Conservation (phyloP, 2,329 filamentous ascomycete species). For the Magnaporthales sp. region DNA sequence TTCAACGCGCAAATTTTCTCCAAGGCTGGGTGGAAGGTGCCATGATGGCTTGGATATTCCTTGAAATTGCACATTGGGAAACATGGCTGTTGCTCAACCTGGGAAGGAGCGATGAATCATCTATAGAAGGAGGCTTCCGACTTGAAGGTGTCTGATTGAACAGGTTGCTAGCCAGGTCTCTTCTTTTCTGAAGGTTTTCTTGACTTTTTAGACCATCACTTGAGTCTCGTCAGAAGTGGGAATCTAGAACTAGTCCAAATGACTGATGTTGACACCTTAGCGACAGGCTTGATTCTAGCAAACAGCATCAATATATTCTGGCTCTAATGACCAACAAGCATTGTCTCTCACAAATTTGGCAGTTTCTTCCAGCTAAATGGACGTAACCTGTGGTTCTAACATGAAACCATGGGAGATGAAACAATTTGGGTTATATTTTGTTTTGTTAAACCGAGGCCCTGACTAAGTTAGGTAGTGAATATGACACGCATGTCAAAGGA, state of each 20-base stretch:
- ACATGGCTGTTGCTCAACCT: not conserved
- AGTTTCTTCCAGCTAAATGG: not conserved
- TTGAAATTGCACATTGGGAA: not conserved
- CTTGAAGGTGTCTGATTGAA: no score
- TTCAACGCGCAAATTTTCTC: not conserved
- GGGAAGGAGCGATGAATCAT: not conserved
- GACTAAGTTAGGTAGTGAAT: not conserved
- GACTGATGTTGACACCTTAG: not conserved
- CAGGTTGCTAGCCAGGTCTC: no score
- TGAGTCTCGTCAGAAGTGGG: not conserved
- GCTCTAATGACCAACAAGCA: no score
- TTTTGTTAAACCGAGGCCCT: not conserved
- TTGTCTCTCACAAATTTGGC: not conserved
- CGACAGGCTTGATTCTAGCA: not conserved
- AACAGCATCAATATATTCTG: no score
- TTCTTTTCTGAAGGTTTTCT: no score
- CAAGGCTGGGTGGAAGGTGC: not conserved
- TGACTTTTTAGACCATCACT: no score
- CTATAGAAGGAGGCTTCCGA: no score
- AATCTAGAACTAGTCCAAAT: not conserved
- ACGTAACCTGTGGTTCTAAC: not conserved
- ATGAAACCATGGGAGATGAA: not conserved
- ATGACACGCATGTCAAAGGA: not conserved
- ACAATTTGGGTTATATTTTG: not conserved
- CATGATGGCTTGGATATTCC: not conserved